Evolutionary conservation across 495 filamentous ascomycete species (phyloP), one percentile per base, ranked within the genome.

Genomic region (Aspergillus ellipticus): DNA sequence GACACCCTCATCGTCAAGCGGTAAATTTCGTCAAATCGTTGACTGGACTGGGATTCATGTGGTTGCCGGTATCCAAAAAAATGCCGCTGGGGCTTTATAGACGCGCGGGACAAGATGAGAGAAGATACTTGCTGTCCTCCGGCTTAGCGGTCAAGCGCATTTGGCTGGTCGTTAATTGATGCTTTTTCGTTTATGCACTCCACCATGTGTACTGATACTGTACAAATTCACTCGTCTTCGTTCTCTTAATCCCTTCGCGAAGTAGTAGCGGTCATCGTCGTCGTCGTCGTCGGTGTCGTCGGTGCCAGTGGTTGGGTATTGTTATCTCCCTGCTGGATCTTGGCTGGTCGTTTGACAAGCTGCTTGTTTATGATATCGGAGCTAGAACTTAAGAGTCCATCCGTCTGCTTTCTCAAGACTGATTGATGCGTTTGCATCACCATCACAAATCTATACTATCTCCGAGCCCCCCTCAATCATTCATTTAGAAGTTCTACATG

Each of bases 1-100:
- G 92, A 97, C 73, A 81, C 85, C 60, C 79, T 97, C 79, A 76
- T 85, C 53, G 69, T 93, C 66, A 85, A 81, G 75, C 69, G 71
- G 62, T 74, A 72, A 72, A 69, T 39, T n/a, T n/a, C 2, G 11
- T n/a, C 49, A 50, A 46, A 54, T 56, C 54, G n/a, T 48, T 28
- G 33, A 53, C 41, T 11, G 21, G 35, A 51, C 51, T 49, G 53
- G 39, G 42, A n/a, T n/a, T 62, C 52, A 55, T 52, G 58, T 63
- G 59, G 50, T 56, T 45, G 57, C 33, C 53, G 55, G 63, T 62
- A 55, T 66, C 56, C 55, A 42, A 56, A 56, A 60, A 61, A 54
- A 54, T 56, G 39, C 50, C 60, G 48, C 49, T 52, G 60, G 58
- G 64, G 56, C 16, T 26, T 26, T 55, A 61, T 61, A 64, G 56